Conservation (phyloP, 1,284 basidiomycete species). For the Cystobasidium sp. region DNA sequence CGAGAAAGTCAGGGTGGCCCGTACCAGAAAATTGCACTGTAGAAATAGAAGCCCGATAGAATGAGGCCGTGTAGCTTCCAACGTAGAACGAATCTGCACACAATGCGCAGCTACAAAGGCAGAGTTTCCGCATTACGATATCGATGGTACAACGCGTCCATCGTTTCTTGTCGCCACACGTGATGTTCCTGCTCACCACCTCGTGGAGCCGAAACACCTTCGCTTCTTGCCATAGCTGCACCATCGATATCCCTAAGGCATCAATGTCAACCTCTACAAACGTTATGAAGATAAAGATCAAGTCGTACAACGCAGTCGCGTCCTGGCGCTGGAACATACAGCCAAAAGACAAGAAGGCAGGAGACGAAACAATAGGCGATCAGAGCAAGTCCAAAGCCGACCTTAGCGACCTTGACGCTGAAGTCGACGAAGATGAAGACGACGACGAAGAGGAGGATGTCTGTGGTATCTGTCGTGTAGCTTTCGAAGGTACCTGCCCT, state of each 20-base stretch:
- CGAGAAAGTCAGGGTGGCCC: neutral
- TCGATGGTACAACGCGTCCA: no score
- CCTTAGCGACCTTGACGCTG: constrained; percentile 21
- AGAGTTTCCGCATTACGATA: no score
- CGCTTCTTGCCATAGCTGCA: no score
- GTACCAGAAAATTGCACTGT: neutral
- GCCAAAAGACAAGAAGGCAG: constrained; percentile 56
- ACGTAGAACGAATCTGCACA: no score
- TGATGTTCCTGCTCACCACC: no score
- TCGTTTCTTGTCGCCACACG: no score
- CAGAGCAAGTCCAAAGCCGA: constrained; percentile 45
- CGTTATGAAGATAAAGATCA: constrained; percentile 75
- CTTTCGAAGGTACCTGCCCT: constrained; percentile 90
- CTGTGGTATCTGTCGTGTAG: constrained; percentile 89
- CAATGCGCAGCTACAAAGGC: no score
- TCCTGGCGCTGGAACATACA: constrained; percentile 81
- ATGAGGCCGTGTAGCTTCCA: no score
- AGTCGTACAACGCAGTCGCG: constrained; percentile 81
- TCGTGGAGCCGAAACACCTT: no score
- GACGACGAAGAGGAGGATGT: constrained; percentile 79
- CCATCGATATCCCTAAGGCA: no score
- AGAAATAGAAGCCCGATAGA: neutral
- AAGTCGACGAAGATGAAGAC: constrained; percentile 63
- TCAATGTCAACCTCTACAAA: neutral
- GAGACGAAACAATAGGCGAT: constrained; percentile 52